Base-by-base conservation (phyloP, 805 yeast species). In the Dipodascus geniculatus region DNA sequence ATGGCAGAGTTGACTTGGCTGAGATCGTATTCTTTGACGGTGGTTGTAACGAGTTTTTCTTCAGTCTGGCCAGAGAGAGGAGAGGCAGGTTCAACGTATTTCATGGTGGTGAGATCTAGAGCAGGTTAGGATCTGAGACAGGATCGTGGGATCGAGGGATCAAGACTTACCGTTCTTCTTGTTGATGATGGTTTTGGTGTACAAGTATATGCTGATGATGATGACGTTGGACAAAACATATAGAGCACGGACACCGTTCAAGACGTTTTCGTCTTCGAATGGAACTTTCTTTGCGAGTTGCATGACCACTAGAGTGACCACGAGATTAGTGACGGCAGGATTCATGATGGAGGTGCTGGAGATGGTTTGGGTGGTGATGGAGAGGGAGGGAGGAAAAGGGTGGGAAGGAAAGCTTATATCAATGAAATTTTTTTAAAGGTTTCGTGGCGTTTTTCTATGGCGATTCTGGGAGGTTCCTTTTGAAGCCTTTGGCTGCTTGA, bases 251-350 rank as follows among this genome's bases (percentile, higher is more conserved):
- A 87, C 90, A 68, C 81, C 84, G 67, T 84, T 71, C 52, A 89
- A 74, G 55, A 80, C 78, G 59, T 71, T 71, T 49, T 95, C 91
- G 71, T 90, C 80, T 69, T 91, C 97, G 71, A 90, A 81, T 71
- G 91, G 93, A 58, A 93, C 75, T 67, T 80, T 81, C 71, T 88
- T 87, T 59, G 96, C 81, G 59, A 89, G 85, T 72, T 89, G 96
- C 96, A 90, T 91, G 87, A 88, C 87, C 76, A 81, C 85, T 67
- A 90, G 82, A 96, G 90, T 91, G 78, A 93, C 74, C 63, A 77
- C 86, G 63, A 93, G 71, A 74, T 91, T 90, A 60, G 88, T 72
- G 61, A 90, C 73, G 60, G 95, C 95, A 48, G 98, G 93, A 69
- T 87, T 88, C 93, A 91, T 85, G 56, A 38, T n/a, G 31, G n/a